Percentiles rank a stretch among this genome's conserved stretches.
These are phyloP conservation scores for Cytauxzoon felis DNA, from an alignment of 169 alveolate genomes.

Conservation along the genomic window DNA sequence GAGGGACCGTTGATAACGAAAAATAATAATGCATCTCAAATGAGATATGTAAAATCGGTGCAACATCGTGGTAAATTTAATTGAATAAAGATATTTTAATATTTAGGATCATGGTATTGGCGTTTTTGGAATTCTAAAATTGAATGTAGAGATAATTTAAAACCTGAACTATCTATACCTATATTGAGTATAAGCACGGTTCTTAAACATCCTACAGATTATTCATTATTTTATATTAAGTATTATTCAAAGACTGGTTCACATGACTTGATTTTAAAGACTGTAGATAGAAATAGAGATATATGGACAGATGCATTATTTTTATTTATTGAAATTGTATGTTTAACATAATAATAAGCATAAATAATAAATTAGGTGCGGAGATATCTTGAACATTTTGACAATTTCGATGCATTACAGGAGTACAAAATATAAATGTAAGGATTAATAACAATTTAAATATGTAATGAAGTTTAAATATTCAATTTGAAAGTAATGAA, in stretches of 20 bases:
- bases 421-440: too few relatives aligned
- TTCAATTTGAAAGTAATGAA: too few relatives aligned
- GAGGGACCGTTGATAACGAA: constrained; percentile 62
- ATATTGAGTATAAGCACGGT: constrained; percentile 54
- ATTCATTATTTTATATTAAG: constrained; percentile 62
- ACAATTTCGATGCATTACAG: constrained; percentile 18
- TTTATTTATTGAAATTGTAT: constrained; percentile 61
- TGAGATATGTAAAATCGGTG: constrained; percentile 52
- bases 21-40: constrained; percentile 37
- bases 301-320: constrained; percentile 79
- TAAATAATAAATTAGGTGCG: constrained; percentile 16
- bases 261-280: constrained; percentile 72
- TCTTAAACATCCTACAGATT: constrained; percentile 53
- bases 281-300: constrained; percentile 75
- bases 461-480: too few relatives aligned
- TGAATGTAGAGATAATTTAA: constrained; percentile 29
- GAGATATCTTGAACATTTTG: constrained; percentile 51
- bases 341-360: neutral
- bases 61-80: neutral
- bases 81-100: neutral
- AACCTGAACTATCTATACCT: constrained; percentile 25
- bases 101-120: constrained; percentile 54
- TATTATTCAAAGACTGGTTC: constrained; percentile 69
- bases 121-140: constrained; percentile 48
- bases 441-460: too few relatives aligned